Base-by-base conservation (phyloP, 2,329 filamentous ascomycete genomes). In the Zarea fungicola region DNA sequence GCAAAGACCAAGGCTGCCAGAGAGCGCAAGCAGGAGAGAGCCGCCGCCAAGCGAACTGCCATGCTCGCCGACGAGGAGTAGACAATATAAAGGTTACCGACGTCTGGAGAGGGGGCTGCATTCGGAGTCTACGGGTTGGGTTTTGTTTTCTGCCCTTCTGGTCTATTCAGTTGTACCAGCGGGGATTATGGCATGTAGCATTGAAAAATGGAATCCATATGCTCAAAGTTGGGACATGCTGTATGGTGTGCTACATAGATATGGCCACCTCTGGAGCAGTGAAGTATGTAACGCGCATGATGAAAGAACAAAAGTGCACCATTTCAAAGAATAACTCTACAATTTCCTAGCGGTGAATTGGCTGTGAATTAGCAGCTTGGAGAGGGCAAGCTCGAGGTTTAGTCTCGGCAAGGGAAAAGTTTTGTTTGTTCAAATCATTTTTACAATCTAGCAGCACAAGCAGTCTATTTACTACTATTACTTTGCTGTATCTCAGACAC, bases 1-100 rank as follows among this genome's bases (percentile, higher is more conserved):
- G 89, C 90, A 74, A 96, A 96, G 90, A 97, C 90, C 85, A 97
- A 96, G 91, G 93, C 93, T 71, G 93, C 93, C 67, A 90, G 93
- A 78, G 93, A 97, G 87, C 87, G 93, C 81, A 93, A 93, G 85
- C 77, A 85, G 76, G 89, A 96, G 82, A 88, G 95, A 76, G 82
- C 86, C 72, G 74, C 79, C 71, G 85, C 87, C 74, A 99, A 99
- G 92, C 84, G 90, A 74, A 85, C 82, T 69, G 90, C 89, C 69
- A 73, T 95, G 73, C 70, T 86, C 67, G 89, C 79, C 70, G 89
- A 90, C 67, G 81, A 42, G 16, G 45, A 67, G 66, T 74, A 78
- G 67, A 71, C 68, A 62, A 69, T 69, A 65, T 73, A 69, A 63
- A 66, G 58, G 63, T 65, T 56, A 57, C 64, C 62, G 62, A 71